phyloP scores from a whole-genome alignment of 129 eudicot genomes.

The Smallanthus sonchifolius region DNA sequence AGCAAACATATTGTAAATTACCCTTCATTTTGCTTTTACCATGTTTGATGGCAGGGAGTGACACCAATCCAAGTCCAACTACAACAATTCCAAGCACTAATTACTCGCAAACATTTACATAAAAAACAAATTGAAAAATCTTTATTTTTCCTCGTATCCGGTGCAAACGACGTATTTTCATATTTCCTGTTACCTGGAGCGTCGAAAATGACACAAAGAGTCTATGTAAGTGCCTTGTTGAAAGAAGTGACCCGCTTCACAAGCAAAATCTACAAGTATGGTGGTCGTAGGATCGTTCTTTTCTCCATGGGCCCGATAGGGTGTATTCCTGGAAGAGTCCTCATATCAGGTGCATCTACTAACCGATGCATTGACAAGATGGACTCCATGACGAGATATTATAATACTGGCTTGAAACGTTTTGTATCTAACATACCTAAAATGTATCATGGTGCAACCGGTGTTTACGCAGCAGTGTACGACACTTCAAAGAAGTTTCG shows the following conservation, averaged over 20 bases:
- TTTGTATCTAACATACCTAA: constrained; percentile 31
- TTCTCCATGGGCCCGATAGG: constrained; percentile 65
- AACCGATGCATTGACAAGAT: constrained; percentile 38
- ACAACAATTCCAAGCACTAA: constrained; percentile 47
- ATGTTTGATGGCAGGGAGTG: constrained; percentile 40
- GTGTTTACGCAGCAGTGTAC: constrained; percentile 49
- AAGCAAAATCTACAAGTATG: constrained; percentile 45
- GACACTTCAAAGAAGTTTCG: constrained; percentile 31
- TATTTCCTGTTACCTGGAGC: constrained; percentile 38
- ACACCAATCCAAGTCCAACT: constrained; percentile 59
- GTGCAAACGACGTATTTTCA: constrained; percentile 59
- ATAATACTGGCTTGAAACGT: constrained; percentile 47
- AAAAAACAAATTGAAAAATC: constrained; percentile 32
- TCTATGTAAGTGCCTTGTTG: constrained; percentile 52
- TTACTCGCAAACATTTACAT: constrained; percentile 30
- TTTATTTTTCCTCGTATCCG: constrained; percentile 53
- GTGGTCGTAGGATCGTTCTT: constrained; percentile 49
- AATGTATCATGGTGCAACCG: constrained; percentile 46
- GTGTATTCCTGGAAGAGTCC: constrained; percentile 69
- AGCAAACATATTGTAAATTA: background rate
- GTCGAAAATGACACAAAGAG: constrained; percentile 33
- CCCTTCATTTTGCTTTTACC: background rate
- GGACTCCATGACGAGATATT: constrained; percentile 52
- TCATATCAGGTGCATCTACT: constrained; percentile 38
- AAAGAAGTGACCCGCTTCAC: constrained; percentile 32